Evolutionary conservation across 768 basidiomycete species (phyloP), one percentile per base, ranked within the genome.

Genomic region (Pulveroboletus sp.): DNA sequence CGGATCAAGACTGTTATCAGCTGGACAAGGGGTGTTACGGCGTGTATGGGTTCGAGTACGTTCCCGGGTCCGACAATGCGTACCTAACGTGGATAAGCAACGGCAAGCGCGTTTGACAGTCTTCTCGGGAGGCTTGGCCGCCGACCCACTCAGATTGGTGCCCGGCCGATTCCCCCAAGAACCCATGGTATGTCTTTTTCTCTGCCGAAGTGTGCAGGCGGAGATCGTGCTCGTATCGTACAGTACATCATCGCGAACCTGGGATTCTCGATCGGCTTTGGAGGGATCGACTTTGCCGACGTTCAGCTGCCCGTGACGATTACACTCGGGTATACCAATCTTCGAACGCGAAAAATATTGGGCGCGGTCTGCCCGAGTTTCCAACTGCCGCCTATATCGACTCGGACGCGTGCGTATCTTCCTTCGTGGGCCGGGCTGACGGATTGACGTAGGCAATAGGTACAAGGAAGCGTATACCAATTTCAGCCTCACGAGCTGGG

Each of bases 331-430:
- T 95, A 12, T 87, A 85, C 58, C 85, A 86, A 57, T 69, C 71
- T 22, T 64, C 72, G 44, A 65, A 70, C 49, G 57, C 63, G 10
- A 67, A 72, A 55, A 82, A 82, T 53, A 69, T 81, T 32, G 81
- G 84, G 13, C 85, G 83, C 55, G 86, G 92, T 59, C 89, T 92
- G 5, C 58, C 67, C 10, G 76, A 79, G 13, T 83, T 77, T 65
- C 92, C 93, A 0, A 96, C 93, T 0, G 64, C 72, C 11, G 68
- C 76, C 1, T 95, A 95, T 64, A 95, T 94, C 58, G 61, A 83
- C 17, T 71, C 76, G 82, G 86, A 64, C 63, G 76, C 75, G 17
- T 23, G 3, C 20, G 7, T 4, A 19, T 38, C 9, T 12, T 8
- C 14, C 1, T 26, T 13, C 2, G 24, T 4, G 24, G 27, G 12